Base-by-base conservation (phyloP, 2,329 filamentous ascomycete species). In the Ascochyta lentis region DNA sequence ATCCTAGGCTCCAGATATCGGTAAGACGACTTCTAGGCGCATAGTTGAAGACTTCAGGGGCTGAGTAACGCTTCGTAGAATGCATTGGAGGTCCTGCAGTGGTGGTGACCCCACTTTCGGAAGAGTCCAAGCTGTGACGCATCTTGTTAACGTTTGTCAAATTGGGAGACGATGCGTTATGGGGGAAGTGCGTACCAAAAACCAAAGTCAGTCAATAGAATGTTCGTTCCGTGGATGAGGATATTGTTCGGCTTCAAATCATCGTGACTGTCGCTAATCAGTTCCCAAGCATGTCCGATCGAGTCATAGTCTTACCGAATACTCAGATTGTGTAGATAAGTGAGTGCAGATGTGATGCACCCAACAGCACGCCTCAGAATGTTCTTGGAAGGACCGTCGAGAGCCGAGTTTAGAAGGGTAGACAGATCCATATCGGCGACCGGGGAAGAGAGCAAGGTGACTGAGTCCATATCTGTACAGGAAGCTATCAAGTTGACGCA, bases 211-310 rank as follows among this genome's bases (percentile, higher is more conserved):
- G 64, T 66, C 2, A 65, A 27, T 4, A 67, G 46, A 29, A 67
- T 44, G 12, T 62, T 62, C 3, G 37, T 7, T n/a, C 57, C 59
- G 39, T 62, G 62, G 35, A 67, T 49, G 8, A 67, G 47, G 10
- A 67, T 35, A 16, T 67, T 67, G 31, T 63, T 54, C 3, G 63
- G 63, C 34, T 65, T 65, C 15, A 64, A 48, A 29, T 65, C 63
- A 41, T 63, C 49, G 34, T 65, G 64, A 7, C 60, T 65, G 13
- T 26, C n/a, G 13, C 2, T 1, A 16, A 9, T 40, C 7, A 49
- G 37, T 4, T 10, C 1, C 23, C 26, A 6, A 13, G 22, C 22
- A 12, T 24, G 1, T 13, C 6, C 13, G 19, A 23, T 6, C n/a
- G 10, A n/a, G n/a, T 24, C 12, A 13, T 5, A 13, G 16, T 12